These are phyloP conservation scores for Malassezia psittaci DNA, from an alignment of 1,284 basidiomycete species.

Conservation along the genomic window DNA sequence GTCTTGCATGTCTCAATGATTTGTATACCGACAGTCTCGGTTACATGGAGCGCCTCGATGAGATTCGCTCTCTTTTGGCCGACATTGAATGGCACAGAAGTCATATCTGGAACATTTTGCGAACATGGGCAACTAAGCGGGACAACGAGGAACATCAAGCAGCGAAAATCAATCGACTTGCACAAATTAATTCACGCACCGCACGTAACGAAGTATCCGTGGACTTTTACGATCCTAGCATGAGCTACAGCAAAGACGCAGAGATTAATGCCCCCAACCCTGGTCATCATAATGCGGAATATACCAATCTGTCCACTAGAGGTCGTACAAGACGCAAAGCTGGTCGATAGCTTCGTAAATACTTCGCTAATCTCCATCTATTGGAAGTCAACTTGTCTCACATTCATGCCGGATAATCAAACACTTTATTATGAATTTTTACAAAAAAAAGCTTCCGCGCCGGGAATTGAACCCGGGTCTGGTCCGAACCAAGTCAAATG, in stretches of 20 bases:
- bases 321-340: conserved; percentile 3
- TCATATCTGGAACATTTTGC: conserved; percentile 12
- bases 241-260: no score
- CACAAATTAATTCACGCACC: background rate
- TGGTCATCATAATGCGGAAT: background rate
- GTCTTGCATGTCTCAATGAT: conserved; percentile 45
- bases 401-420: no score
- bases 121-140: conserved; percentile 11
- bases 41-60: conserved; percentile 52
- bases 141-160: conserved; percentile 11
- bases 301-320: background rate
- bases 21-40: conserved; percentile 52
- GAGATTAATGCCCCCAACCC: background rate
- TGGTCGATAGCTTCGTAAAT: background rate
- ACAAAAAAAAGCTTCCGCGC: conserved; percentile 17
- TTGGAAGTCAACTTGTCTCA: no score
- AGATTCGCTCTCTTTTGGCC: conserved; percentile 45
- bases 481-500: conserved; percentile 12
- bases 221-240: background rate
- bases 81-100: conserved; percentile 10
- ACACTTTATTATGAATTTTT: no score
- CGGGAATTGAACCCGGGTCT: conserved; percentile 24
- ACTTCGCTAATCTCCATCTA: no score
- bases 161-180: background rate
- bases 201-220: background rate